Percentiles rank a stretch among this genome's conserved stretches.
Evolutionary conservation across 768 basidiomycete species (phyloP).

Genomic region (Trametes cubensis): DNA sequence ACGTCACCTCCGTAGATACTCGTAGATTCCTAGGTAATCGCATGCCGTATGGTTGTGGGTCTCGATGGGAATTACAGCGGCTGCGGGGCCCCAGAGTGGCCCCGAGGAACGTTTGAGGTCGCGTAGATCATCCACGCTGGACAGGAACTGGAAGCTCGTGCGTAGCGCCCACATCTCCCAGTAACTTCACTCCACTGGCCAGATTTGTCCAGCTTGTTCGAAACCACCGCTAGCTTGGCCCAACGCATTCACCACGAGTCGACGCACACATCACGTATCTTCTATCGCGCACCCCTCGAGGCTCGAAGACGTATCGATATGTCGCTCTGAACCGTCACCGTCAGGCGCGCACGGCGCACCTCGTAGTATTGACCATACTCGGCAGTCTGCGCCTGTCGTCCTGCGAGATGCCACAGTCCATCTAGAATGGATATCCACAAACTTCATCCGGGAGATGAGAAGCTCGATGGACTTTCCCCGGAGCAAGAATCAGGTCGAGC

Average conservation of each 20-base stretch:
- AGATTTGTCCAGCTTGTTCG: no score
- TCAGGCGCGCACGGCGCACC: no score
- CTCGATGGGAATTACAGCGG: neutral
- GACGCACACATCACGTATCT: neutral
- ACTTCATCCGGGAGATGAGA: conserved; percentile 17
- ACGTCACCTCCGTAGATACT: conserved; percentile 10
- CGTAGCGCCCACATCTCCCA: neutral
- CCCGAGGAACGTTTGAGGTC: neutral
- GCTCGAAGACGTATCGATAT: no score
- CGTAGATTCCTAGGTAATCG: conserved; percentile 15
- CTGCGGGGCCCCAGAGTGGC: conserved; percentile 6
- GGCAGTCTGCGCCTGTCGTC: no score
- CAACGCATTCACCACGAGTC: conserved; percentile 1
- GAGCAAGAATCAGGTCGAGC: conserved; percentile 13
- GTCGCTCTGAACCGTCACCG: no score
- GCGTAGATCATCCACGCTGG: conserved; percentile 3
- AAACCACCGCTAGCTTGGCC: neutral
- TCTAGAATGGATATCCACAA: conserved; percentile 1
- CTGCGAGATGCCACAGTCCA: no score
- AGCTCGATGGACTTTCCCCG: conserved; percentile 17
- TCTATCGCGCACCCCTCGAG: neutral
- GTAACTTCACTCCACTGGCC: neutral
- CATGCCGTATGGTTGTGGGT: conserved; percentile 1
- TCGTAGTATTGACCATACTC: no score
- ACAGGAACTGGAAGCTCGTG: neutral